Percentiles rank a stretch among this genome's conserved stretches.
These are phyloP conservation scores for Rosa hybrid DNA, from an alignment of 331 rosid species.

Conservation along the genomic window DNA sequence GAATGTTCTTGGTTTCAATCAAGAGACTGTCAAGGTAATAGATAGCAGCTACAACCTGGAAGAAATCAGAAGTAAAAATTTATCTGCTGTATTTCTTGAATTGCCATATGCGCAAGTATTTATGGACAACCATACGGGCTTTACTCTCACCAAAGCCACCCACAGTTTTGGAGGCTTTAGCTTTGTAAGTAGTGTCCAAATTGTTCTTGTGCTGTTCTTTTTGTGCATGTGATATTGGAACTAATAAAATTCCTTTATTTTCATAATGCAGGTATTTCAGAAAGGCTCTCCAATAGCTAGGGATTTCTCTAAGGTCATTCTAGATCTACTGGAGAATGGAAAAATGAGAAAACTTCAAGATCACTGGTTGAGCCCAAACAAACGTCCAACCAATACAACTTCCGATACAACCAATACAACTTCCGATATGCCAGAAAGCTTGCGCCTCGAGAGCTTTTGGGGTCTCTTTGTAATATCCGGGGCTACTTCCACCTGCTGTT, in stretches of 20 bases:
- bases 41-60: slow-evolving; percentile 14
- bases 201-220: background rate
- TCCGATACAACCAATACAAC: slow-evolving; percentile 19
- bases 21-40: slow-evolving; percentile 22
- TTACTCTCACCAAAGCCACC: slow-evolving; percentile 29
- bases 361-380: slow-evolving; percentile 31
- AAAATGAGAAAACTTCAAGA: slow-evolving; percentile 39
- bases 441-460: slow-evolving; percentile 47
- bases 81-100: slow-evolving; percentile 62
- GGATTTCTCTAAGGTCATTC: slow-evolving; percentile 51
- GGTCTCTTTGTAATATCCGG: slow-evolving; percentile 55
- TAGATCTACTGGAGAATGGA: slow-evolving; percentile 38
- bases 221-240: background rate
- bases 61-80: slow-evolving; percentile 24
- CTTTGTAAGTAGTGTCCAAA: slow-evolving; percentile 45
- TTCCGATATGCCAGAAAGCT: slow-evolving; percentile 30
- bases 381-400: slow-evolving; percentile 28
- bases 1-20: slow-evolving; percentile 30
- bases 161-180: slow-evolving; percentile 63
- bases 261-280: slow-evolving; percentile 45
- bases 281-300: slow-evolving; percentile 58
- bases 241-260: background rate
- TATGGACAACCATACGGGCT: slow-evolving; percentile 30
- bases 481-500: slow-evolving; percentile 43
- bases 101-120: slow-evolving; percentile 52